Conservation (phyloP, 31 red algal species). For the Odonthalia washingtoniensis region DNA sequence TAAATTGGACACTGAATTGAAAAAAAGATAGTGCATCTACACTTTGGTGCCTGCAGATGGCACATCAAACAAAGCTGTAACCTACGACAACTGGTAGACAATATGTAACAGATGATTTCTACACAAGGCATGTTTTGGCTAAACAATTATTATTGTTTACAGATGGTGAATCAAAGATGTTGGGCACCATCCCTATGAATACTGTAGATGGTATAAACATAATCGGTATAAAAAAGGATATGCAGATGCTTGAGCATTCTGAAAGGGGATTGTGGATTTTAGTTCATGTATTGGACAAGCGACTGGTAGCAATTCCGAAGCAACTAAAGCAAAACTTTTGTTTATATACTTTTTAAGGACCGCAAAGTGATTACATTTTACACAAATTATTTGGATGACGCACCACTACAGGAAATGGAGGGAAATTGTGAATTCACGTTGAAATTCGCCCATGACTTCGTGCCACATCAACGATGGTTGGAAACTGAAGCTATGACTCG, state of each 20-base stretch:
- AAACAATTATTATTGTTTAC: background rate
- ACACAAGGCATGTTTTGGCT: conserved; percentile 33
- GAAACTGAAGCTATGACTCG: background rate
- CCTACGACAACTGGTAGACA: conserved; percentile 17
- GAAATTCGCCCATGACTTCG: background rate
- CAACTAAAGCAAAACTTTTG: background rate
- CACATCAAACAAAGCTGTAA: conserved; percentile 29
- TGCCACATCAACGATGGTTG: background rate
- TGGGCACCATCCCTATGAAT: conserved; percentile 16
- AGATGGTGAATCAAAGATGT: conserved; percentile 18
- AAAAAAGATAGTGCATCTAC: background rate
- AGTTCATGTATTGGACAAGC: background rate
- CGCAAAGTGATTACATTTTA: background rate
- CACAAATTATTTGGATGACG: background rate
- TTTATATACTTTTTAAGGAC: background rate
- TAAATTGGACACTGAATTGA: background rate
- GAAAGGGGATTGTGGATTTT: conserved; percentile 21
- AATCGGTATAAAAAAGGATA: conserved; percentile 12
- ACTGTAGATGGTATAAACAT: conserved; percentile 24
- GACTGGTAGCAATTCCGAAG: background rate
- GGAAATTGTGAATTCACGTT: background rate
- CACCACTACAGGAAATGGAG: background rate
- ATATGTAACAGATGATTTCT: conserved; percentile 30
- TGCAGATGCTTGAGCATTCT: too few relatives aligned
- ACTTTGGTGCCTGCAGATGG: too few relatives aligned